phyloP scores from a whole-genome alignment of 805 yeast species.

The Ogataea trehaloabstinens region DNA sequence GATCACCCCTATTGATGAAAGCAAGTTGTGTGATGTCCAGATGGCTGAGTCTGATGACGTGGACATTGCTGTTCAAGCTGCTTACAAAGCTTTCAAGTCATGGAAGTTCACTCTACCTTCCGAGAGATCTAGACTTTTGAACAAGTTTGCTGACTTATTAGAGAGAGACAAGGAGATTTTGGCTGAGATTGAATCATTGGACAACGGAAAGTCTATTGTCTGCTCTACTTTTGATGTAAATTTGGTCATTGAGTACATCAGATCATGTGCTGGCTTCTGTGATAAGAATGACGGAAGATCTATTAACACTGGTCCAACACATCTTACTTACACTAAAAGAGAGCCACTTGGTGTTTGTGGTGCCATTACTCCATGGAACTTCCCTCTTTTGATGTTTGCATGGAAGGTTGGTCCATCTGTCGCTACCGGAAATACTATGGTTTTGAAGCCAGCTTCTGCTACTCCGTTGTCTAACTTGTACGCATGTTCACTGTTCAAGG shows the following conservation, averaged over 20 bases:
- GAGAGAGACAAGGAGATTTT: conserved; percentile 70
- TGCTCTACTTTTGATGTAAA: conserved; percentile 76
- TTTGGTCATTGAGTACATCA: conserved; percentile 63
- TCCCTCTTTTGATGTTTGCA: conserved; percentile 89
- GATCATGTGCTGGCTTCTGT: conserved; percentile 89
- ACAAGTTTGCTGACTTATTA: conserved; percentile 73
- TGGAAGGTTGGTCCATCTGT: conserved; percentile 95
- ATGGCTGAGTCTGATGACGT: conserved; percentile 80
- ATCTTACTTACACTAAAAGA: conserved; percentile 75
- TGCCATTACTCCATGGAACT: conserved; percentile 96
- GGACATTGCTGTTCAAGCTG: conserved; percentile 83
- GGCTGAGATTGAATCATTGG: conserved; percentile 80
- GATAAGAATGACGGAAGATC: conserved; percentile 80
- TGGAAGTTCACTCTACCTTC: conserved; percentile 76
- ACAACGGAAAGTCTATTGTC: conserved; percentile 80
- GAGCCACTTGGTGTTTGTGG: conserved; percentile 96
- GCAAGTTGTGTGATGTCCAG: conserved; percentile 62
- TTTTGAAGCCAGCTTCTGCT: conserved; percentile 86
- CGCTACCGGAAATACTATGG: conserved; percentile 86
- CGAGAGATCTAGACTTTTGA: conserved; percentile 59
- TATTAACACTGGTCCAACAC: conserved; percentile 70
- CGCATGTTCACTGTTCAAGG: conserved; percentile 63
- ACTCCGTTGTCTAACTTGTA: conserved; percentile 87
- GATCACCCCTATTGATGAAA: conserved; percentile 68
- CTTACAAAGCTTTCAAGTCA: conserved; percentile 68